Conservation (phyloP, 495 filamentous ascomycete species). For the Aspergillus carlsbadensis region DNA sequence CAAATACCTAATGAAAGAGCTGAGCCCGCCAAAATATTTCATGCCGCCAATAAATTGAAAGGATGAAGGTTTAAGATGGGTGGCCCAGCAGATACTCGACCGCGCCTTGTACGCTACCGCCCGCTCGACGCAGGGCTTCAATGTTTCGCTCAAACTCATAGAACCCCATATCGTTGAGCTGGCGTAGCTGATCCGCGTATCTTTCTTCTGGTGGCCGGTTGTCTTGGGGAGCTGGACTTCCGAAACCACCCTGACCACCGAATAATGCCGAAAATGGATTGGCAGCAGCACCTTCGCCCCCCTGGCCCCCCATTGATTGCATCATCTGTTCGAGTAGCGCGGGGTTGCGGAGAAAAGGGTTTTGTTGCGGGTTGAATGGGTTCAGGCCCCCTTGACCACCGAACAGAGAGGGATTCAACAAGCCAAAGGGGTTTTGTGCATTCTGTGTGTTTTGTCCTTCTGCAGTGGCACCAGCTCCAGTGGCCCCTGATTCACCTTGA, state of each 20-base stretch:
- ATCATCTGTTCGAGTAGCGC: conserved; percentile 48
- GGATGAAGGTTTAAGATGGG: conserved; percentile 19
- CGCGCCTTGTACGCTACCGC: conserved; percentile 93
- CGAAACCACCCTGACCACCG: conserved; percentile 42
- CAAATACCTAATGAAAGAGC: conserved; percentile 3
- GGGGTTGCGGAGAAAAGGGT: conserved; percentile 50
- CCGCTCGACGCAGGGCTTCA: conserved; percentile 79
- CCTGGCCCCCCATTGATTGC: conserved; percentile 41
- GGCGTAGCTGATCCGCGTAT: conserved; percentile 85
- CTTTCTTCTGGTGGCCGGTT: conserved; percentile 89
- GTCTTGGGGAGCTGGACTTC: conserved; percentile 54
- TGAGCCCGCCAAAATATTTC: conserved; percentile 2
- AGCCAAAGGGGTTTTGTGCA: conserved; percentile 53
- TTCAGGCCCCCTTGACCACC: conserved; percentile 38
- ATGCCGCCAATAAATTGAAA: not conserved
- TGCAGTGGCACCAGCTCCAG: conserved; percentile 27
- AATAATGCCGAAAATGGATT: conserved; percentile 42
- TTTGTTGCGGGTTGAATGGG: conserved; percentile 47
- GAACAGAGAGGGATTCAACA: conserved; percentile 49
- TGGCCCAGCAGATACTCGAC: conserved; percentile 68
- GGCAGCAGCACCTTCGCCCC: conserved; percentile 29
- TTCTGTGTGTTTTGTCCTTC: conserved; percentile 31
- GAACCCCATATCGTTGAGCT: conserved; percentile 99
- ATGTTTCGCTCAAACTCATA: conserved; percentile 95
- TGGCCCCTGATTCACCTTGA: conserved; percentile 19